Base-by-base conservation (phyloP, 805 yeast genomes). In the Tetrapisispora iriomotensis region DNA sequence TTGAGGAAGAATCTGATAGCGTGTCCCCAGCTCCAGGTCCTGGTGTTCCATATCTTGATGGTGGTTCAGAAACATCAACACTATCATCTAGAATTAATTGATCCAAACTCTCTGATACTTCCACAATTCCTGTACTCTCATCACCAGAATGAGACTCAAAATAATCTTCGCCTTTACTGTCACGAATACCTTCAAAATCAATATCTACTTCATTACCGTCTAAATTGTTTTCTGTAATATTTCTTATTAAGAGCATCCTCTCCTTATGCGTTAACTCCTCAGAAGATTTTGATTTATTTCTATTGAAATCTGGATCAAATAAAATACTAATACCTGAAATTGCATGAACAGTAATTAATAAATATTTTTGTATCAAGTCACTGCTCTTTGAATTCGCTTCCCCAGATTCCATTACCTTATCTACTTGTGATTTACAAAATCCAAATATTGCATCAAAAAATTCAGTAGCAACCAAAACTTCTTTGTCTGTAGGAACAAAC, bases 291-390 rank as follows among this genome's bases (percentile, higher is more conserved):
- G 51, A 42, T 10, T 44, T 46, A 29, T 46, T 43, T 32, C 48
- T 74, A 33, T 70, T 67, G 48, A 67, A 81, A 12, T 78, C 75
- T 0, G 94, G 84, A 53, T 86, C 95, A 49, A 83, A 74, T 27
- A 87, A 62, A 32, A 72, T 67, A 25, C 94, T 72, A 8, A 76
- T 64, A 20, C 96, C 95, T 30, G 88, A 75, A 4, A 81, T 47
- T 0, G 77, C 63, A 42, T 77, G 75, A 0, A 82, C 69, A 34
- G 83, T 54, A 37, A 74, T 76, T 8, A 76, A 61, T 21, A 82
- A 62, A 48, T 73, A 70, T 45, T 70, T 72, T 20, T 74, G 65
- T 14, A 84, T 53, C 2, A 65, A 71, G 47, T 83, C 90, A 2
- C 65, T 62, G 15, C 48, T 45, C 10, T 46, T 47, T 4, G 51